Conservation (phyloP, 2,329 filamentous ascomycete species). For the Ceratocystis colombiana region DNA sequence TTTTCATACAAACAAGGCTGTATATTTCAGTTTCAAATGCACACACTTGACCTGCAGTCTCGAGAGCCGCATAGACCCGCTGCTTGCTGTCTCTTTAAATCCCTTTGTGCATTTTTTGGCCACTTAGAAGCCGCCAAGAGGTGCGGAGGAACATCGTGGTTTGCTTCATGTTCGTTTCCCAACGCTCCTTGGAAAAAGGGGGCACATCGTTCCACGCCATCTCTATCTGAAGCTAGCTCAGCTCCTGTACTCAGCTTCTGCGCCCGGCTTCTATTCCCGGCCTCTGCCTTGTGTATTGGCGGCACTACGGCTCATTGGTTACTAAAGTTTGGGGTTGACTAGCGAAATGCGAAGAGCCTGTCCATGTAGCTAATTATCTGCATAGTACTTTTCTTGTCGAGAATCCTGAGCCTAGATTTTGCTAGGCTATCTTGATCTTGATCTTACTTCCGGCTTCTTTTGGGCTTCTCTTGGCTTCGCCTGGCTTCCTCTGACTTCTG, state of each 20-base stretch:
- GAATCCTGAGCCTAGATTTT: background rate
- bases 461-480: background rate
- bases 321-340: background rate
- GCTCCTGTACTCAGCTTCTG: too few relatives aligned
- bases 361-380: background rate
- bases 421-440: background rate
- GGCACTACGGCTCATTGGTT: background rate
- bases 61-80: background rate
- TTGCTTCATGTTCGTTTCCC: background rate
- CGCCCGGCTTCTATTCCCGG: too few relatives aligned
- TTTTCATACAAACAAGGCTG: slow-evolving; percentile 11
- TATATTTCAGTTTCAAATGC: slow-evolving; percentile 2
- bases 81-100: background rate
- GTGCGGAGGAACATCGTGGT: background rate
- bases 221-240: background rate
- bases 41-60: background rate
- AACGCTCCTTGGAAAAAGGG: background rate
- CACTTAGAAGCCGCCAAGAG: background rate
- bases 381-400: background rate
- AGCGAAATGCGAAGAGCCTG: background rate
- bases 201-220: background rate
- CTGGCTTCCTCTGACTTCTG: background rate
- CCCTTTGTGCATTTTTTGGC: background rate
- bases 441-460: background rate
- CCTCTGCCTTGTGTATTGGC: background rate